These are phyloP conservation scores for Scedosporium minutisporum DNA, from an alignment of 2,329 filamentous ascomycete genomes.

Conservation along the genomic window DNA sequence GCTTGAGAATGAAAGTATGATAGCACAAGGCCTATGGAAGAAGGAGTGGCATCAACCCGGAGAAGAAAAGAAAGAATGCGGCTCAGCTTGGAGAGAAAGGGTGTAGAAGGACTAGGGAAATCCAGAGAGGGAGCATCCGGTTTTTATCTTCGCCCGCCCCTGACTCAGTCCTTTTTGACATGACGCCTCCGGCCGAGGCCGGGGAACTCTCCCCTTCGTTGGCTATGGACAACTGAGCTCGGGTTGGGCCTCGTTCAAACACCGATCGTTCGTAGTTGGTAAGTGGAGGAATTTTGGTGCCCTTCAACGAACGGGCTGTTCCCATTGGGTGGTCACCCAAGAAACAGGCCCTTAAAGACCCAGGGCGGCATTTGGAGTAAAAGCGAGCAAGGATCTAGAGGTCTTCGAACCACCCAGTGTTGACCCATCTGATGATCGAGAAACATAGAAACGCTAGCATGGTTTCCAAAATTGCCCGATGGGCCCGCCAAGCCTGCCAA, in stretches of 20 bases:
- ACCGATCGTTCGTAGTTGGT: too few relatives aligned
- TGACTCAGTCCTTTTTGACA: too few relatives aligned
- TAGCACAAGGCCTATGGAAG: not conserved
- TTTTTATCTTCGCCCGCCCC: not conserved
- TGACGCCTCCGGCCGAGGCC: too few relatives aligned
- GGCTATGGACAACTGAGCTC: too few relatives aligned
- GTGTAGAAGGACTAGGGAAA: not conserved
- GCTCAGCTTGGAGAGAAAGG: not conserved
- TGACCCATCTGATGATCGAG: not conserved
- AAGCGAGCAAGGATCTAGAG: not conserved
- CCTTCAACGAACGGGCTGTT: too few relatives aligned
- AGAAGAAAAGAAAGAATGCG: conserved; percentile 1
- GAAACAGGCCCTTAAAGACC: not conserved
- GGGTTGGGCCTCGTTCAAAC: too few relatives aligned
- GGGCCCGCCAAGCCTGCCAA: too few relatives aligned
- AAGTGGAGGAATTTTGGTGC: too few relatives aligned
- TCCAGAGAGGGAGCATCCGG: not conserved
- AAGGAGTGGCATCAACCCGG: not conserved
- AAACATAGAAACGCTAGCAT: not conserved
- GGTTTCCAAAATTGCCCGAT: not conserved
- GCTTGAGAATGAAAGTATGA: conserved; percentile 2
- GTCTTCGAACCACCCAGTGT: not conserved
- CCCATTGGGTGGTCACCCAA: not conserved
- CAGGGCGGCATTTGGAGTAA: not conserved
- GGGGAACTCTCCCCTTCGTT: too few relatives aligned